Evolutionary conservation across 495 filamentous ascomycete genomes (phyloP), one percentile per base, ranked within the genome.

Genomic region (Cryomyces minteri): DNA sequence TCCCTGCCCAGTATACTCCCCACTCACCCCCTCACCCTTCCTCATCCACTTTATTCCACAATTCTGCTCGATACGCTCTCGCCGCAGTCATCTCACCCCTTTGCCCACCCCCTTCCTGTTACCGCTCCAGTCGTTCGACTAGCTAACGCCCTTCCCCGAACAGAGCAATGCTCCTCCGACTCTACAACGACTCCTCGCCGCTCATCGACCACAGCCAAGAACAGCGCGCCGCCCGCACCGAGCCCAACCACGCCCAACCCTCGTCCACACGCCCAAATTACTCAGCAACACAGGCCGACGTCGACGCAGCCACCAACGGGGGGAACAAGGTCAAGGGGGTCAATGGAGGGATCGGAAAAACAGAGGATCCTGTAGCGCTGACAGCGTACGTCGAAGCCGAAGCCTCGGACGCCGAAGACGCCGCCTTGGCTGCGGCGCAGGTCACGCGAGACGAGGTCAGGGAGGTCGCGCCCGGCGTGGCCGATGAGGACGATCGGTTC

Each of bases 101-200:
- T 25, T 2, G 18, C 2, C 18, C 18, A 25, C 18, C 18, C 1
- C 18, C 18, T 25, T 25, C 18, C 18, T 25, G 2, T 2, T 25
- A 25, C 18, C 18, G 1, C 18, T 25, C 18, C 1, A 2, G 18
- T 1, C 1, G 2, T 25, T 2, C 18, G 18, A 25, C 18, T 25
- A 25, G 18, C 18, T 25, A 25, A 25, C 18, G 18, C 18, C 18
- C 1, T 2, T 25, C 18, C 18, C 18, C 10, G 5, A 9, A 32
- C 39, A 57, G 54, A 32, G 90, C 88, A 6, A 88, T 95, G 83
- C 67, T 95, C 53, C 69, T 94, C 45, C 75, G 90, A 32, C 69
- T 98, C 33, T 98, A 78, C 65, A 87, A 94, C 54, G 88, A 95
- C 48, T 71, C 73, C 25, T 76, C 78, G 2, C 83, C 80, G 4